Base-by-base conservation (phyloP, 768 basidiomycete genomes). In the Termitomyces sp. region DNA sequence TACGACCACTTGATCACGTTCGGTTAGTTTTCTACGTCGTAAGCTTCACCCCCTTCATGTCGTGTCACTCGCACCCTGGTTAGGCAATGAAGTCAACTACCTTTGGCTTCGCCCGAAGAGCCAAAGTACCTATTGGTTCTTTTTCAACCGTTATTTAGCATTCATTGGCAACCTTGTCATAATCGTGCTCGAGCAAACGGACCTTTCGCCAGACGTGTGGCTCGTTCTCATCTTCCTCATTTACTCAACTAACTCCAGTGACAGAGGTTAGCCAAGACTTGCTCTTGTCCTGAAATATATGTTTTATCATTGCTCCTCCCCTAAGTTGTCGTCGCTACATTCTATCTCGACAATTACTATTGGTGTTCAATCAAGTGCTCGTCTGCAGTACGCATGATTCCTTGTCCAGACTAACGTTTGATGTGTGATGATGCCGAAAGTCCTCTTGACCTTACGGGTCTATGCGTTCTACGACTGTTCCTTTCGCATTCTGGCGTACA, bases 141-240 rank as follows among this genome's bases (percentile, higher is more conserved):
- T 80, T 53, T 44, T 79, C 31, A 81, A 81, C 59, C 78, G 82
- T 5, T 85, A 85, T 57, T 60, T 79, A 30, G 72, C 78, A 4
- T 70, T 80, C 45, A 67, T 78, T 45, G 77, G 75, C 22, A 75
- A 74, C 53, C 64, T 76, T 15, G 66, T 61, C 6, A 68, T 73
- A 20, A 65, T 68, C 2, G 57, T 71, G 11, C 63, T 75, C 39
- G 69, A 61, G 5, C 74, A 75, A 60, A 61, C 66, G 48, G 65
- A 69, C 16, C 49, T 74, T 27, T 54, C 64, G 4, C 9, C 61
- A 16, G 47, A 64, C n/a, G 72, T 74, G 44, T 22, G 72, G 63
- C 22, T n/a, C 41, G 27, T 37, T 34, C 31, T 11, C 27, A n/a
- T 39, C 31, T 15, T 54, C 16, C 15, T 15, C 9, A 15, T 13